Evolutionary conservation across 2,329 filamentous ascomycete genomes (phyloP).

Genomic region (Colletotrichum liaoningense): DNA sequence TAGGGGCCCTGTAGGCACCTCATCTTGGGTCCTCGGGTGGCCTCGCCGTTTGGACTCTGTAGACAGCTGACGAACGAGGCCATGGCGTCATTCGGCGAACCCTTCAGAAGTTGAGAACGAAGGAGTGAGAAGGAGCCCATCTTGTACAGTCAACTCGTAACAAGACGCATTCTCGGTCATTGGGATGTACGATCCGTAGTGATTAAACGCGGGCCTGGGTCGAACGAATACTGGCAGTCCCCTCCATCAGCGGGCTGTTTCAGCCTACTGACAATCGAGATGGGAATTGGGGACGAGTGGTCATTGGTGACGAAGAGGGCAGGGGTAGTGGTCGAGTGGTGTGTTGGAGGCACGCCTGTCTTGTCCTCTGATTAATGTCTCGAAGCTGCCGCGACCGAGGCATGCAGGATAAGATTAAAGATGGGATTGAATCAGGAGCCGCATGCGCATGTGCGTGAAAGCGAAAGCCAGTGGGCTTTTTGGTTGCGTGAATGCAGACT

Average conservation of each 20-base stretch:
- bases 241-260: slow-evolving; percentile 23
- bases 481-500: neutral
- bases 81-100: slow-evolving; percentile 18
- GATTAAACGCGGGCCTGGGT: slow-evolving; percentile 18
- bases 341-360: neutral
- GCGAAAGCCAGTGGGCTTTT: neutral
- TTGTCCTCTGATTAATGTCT: slow-evolving; percentile 31
- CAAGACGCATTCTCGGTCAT: slow-evolving; percentile 5
- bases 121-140: slow-evolving; percentile 1
- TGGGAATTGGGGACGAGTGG: neutral
- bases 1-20: neutral
- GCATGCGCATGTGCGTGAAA: neutral
- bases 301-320: neutral
- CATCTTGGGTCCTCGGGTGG: neutral
- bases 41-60: neutral
- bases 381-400: slow-evolving; percentile 16
- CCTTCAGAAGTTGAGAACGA: neutral
- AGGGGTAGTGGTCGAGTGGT: neutral
- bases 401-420: slow-evolving; percentile 31
- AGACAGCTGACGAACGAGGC: neutral
- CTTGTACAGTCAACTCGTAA: slow-evolving; percentile 5
- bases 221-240: neutral
- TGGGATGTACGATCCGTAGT: slow-evolving; percentile 26
- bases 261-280: slow-evolving; percentile 25
- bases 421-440: slow-evolving; percentile 12